Base-by-base conservation (phyloP, 305 asterid genomes). In the Stenogyne calaminthoides region DNA sequence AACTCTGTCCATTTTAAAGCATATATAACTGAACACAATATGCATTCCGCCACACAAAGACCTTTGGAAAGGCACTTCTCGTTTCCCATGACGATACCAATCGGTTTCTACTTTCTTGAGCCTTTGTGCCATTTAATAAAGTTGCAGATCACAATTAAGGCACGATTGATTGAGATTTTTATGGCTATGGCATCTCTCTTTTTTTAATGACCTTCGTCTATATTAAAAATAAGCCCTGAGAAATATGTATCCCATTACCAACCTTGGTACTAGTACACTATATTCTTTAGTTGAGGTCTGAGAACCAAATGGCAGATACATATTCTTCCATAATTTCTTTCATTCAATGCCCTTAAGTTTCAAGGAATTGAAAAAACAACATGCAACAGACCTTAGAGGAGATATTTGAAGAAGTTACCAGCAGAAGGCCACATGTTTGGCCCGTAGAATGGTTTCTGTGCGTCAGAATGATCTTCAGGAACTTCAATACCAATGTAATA, bases 401-500 rank as follows among this genome's bases (percentile, higher is more conserved):
- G 3, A 70, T 22, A 6, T 42, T 70, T 74, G 36, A 10, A 18
- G 51, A 73, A 51, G 37, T 77, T 62, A 91, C 99, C 99, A 77
- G 70, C 77, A 62, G 72, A 47, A 3, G 99, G 97, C 98, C 98
- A 94, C 71, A 76, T 11, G 80, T 94, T 94, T 64, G 91, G 89
- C 58, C 95, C 92, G 70, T 82, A 84, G 77, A 91, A 87, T 61
- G 91, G 93, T 72, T 86, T 90, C n/a, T 83, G 83, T 20, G 88
- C 82, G 70, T 89, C 92, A 36, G 88, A 77, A 42, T 88, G 89
- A 65, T 81, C 95, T 74, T 90, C 85, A 20, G 89, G 60, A 55
- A 84, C 83, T 85, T 94, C 96, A 63, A 88, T 58, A 67, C 99
- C 99, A 56, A 92, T 86, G 85, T 91, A 94, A 82, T 85, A 94